Percentiles rank a stretch among this genome's conserved stretches.
phyloP scores from a whole-genome alignment of 202 grass and related monocot genomes.

The Elaeis oleifera region DNA sequence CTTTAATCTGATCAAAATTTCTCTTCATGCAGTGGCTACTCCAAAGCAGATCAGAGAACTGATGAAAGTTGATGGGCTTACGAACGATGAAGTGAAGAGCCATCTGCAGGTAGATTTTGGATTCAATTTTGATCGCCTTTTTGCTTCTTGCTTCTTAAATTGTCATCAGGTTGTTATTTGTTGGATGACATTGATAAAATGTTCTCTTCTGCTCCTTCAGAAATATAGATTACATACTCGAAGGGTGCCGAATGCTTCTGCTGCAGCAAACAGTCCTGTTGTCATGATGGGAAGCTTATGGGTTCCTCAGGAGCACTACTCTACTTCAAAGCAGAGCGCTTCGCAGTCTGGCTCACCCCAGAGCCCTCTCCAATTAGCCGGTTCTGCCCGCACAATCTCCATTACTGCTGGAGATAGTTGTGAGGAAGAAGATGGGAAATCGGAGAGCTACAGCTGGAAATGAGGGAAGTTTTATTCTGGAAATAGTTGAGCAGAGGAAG shows the following conservation, averaged over 20 bases:
- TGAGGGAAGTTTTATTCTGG: constrained; percentile 10
- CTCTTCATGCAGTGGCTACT: constrained; percentile 51
- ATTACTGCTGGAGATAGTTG: constrained; percentile 59
- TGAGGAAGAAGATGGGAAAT: constrained; percentile 55
- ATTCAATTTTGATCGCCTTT: not conserved
- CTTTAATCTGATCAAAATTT: not conserved
- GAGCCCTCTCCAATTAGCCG: constrained; percentile 53
- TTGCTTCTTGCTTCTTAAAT: too few relatives aligned
- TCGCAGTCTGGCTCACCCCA: constrained; percentile 75
- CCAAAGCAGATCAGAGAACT: constrained; percentile 97
- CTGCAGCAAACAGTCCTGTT: not conserved
- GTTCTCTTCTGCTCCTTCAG: constrained; percentile 30
- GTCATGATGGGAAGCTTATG: constrained; percentile 15
- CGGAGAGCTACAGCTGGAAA: constrained; percentile 64
- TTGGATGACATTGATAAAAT: too few relatives aligned
- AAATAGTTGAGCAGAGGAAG: not conserved
- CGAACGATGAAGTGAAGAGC: constrained; percentile 96
- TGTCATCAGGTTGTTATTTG: too few relatives aligned
- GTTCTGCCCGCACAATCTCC: constrained; percentile 39
- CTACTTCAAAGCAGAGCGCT: constrained; percentile 61
- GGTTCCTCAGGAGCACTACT: constrained; percentile 35
- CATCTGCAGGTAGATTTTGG: constrained; percentile 63
- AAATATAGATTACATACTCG: constrained; percentile 87
- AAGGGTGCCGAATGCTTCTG: constrained; percentile 33
- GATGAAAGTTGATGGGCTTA: constrained; percentile 96